Conservation (phyloP, 352 stramenopile species). For the Pythium scleroteichum region DNA sequence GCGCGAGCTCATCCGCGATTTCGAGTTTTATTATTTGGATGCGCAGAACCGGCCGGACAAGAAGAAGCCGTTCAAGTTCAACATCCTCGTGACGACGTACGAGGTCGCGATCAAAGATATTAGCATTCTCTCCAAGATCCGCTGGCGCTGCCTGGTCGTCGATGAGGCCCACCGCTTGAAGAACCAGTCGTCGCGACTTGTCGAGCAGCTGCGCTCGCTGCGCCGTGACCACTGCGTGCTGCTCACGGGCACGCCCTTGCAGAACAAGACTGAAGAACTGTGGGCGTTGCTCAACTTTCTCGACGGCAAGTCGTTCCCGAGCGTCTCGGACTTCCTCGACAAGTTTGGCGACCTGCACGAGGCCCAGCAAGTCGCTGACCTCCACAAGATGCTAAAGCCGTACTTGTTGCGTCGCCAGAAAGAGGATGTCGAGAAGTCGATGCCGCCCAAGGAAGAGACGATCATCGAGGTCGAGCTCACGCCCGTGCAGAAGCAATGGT, state of each 20-base stretch:
- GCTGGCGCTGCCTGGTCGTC: slow-evolving; percentile 87
- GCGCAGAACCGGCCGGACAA: slow-evolving; percentile 69
- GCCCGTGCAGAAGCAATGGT: slow-evolving; percentile 90
- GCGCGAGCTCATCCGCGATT: slow-evolving; percentile 93
- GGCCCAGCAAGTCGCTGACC: slow-evolving; percentile 82
- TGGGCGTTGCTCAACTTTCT: slow-evolving; percentile 99
- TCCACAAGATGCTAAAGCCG: slow-evolving; percentile 90
- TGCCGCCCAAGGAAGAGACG: slow-evolving; percentile 89
- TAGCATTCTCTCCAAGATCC: slow-evolving; percentile 94
- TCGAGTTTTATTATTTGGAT: slow-evolving; percentile 94
- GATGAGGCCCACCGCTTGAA: slow-evolving; percentile 91
- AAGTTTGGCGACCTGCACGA: slow-evolving; percentile 91
- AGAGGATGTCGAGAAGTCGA: slow-evolving; percentile 88
- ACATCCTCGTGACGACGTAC: slow-evolving; percentile 91
- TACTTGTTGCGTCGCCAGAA: slow-evolving; percentile 89
- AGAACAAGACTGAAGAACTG: slow-evolving; percentile 99
- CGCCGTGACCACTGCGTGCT: slow-evolving; percentile 83
- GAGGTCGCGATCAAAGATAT: slow-evolving; percentile 91
- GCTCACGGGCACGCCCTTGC: slow-evolving; percentile 83
- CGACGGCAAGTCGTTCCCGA: slow-evolving; percentile 92
- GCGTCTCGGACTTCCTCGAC: slow-evolving; percentile 92
- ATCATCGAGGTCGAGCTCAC: slow-evolving; percentile 92
- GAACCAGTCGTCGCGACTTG: slow-evolving; percentile 82
- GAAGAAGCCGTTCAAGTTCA: slow-evolving; percentile 86
- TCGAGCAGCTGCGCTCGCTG: slow-evolving; percentile 84